Percentiles rank a stretch among this genome's conserved stretches.
phyloP scores from a whole-genome alignment of 768 basidiomycete genomes.

The Butyriboletus loyo region DNA sequence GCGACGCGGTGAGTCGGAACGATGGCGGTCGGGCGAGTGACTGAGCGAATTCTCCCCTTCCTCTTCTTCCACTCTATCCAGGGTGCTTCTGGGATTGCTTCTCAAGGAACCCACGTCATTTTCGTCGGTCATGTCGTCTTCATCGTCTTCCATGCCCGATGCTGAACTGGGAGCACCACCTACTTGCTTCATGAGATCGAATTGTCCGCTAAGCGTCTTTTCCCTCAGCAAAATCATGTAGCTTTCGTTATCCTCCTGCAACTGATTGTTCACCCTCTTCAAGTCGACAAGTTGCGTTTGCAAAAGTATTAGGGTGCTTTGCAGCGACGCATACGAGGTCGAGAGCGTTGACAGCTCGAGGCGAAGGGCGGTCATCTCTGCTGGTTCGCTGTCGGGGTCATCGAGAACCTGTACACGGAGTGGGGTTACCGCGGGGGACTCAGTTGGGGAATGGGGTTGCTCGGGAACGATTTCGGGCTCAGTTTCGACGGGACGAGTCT shows the following conservation, averaged over 20 bases:
- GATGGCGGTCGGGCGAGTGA: slow-evolving; percentile 35
- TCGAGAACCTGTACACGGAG: slow-evolving; percentile 46
- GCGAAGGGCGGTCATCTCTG: slow-evolving; percentile 80
- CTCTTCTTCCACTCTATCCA: slow-evolving; percentile 63
- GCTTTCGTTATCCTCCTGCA: slow-evolving; percentile 96
- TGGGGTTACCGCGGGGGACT: slow-evolving; percentile 18
- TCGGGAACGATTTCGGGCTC: slow-evolving; percentile 43
- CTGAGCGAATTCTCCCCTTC: slow-evolving; percentile 41
- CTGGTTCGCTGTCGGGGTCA: slow-evolving; percentile 73
- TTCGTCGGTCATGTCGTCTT: slow-evolving; percentile 30
- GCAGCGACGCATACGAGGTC: slow-evolving; percentile 78
- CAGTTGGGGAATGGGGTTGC: slow-evolving; percentile 30
- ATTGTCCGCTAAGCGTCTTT: slow-evolving; percentile 86
- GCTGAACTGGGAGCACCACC: slow-evolving; percentile 43
- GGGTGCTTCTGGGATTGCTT: slow-evolving; percentile 53
- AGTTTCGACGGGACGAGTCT: slow-evolving; percentile 30
- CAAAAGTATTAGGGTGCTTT: slow-evolving; percentile 80
- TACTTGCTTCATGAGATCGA: slow-evolving; percentile 71
- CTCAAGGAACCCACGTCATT: slow-evolving; percentile 55
- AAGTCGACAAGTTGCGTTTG: slow-evolving; percentile 84
- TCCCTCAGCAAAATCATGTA: slow-evolving; percentile 93
- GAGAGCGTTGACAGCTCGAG: slow-evolving; percentile 85
- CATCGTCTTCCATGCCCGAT: slow-evolving; percentile 39
- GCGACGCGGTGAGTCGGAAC: slow-evolving; percentile 41
- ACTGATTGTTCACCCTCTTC: slow-evolving; percentile 79